phyloP scores from a whole-genome alignment of 495 filamentous ascomycete genomes.

The Penicillium paxilli region DNA sequence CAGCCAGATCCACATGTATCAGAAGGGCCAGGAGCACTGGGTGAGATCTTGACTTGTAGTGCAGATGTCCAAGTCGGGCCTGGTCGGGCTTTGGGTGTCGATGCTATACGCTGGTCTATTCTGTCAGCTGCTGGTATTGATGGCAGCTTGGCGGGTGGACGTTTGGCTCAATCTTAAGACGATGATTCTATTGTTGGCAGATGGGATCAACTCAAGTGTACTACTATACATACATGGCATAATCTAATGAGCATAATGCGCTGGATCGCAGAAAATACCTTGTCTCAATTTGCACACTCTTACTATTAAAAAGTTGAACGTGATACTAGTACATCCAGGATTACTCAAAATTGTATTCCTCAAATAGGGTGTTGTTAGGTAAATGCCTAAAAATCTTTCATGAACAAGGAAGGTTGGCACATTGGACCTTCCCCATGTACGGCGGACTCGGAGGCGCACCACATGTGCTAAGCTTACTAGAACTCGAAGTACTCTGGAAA shows the following conservation, averaged over 20 bases:
- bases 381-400: too few relatives aligned
- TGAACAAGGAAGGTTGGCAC: too few relatives aligned
- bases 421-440: too few relatives aligned
- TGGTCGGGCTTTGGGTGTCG: slow-evolving; percentile 44
- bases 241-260: neutral
- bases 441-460: too few relatives aligned
- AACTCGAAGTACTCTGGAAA: too few relatives aligned
- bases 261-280: neutral
- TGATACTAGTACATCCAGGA: neutral
- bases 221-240: neutral
- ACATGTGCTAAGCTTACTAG: too few relatives aligned
- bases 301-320: too few relatives aligned
- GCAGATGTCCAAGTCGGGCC: slow-evolving; percentile 29
- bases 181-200: neutral
- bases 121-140: slow-evolving; percentile 51
- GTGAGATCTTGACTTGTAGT: slow-evolving; percentile 53
- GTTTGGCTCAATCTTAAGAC: slow-evolving; percentile 2
- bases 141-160: slow-evolving; percentile 30
- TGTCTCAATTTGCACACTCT: too few relatives aligned
- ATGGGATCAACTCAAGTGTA: neutral
- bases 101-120: slow-evolving; percentile 51
- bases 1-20: slow-evolving; percentile 30
- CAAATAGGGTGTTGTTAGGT: too few relatives aligned
- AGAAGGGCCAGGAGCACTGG: slow-evolving; percentile 47
- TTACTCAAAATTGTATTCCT: too few relatives aligned